Evolutionary conservation across 805 yeast species (phyloP).

Genomic region (Saccharomyces paradoxus): DNA sequence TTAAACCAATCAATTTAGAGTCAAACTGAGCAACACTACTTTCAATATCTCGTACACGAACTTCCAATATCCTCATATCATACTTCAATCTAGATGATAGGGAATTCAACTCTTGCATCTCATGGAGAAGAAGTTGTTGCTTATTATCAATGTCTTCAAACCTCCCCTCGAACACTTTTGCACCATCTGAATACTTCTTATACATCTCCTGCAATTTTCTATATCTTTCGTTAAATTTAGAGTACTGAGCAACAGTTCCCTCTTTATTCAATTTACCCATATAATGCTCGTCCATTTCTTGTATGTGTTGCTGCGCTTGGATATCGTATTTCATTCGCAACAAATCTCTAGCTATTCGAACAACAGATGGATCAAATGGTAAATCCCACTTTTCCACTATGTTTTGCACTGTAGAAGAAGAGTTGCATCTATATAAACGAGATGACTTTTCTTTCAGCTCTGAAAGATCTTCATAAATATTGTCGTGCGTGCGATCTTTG

Average conservation of each 20-base stretch:
- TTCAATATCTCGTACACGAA: conserved; percentile 61
- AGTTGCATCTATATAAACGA: conserved; percentile 15
- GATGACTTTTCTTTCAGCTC: not conserved
- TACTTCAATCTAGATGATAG: conserved; percentile 55
- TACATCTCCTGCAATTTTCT: conserved; percentile 10
- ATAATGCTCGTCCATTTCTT: conserved; percentile 2
- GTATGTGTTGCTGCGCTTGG: conserved; percentile 6
- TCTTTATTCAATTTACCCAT: not conserved
- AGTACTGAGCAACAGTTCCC: not conserved
- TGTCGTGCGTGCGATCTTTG: conserved; percentile 8
- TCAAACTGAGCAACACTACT: conserved; percentile 45
- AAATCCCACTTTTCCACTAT: conserved; percentile 21
- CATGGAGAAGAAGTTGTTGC: conserved; percentile 31
- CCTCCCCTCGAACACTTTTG: conserved; percentile 13
- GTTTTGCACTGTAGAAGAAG: conserved; percentile 21
- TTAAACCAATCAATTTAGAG: conserved; percentile 14
- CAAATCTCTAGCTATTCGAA: conserved; percentile 25
- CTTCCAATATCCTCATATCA: conserved; percentile 50
- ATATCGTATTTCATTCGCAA: conserved; percentile 11
- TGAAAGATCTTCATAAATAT: conserved; percentile 2
- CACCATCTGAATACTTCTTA: conserved; percentile 13
- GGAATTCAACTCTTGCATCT: conserved; percentile 45
- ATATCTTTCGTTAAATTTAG: not conserved
- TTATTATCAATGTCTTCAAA: conserved; percentile 21
- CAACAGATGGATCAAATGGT: conserved; percentile 28